Base-by-base conservation (phyloP, 1,139 yeast genomes). In the Blastobotrys buckinghamii region DNA sequence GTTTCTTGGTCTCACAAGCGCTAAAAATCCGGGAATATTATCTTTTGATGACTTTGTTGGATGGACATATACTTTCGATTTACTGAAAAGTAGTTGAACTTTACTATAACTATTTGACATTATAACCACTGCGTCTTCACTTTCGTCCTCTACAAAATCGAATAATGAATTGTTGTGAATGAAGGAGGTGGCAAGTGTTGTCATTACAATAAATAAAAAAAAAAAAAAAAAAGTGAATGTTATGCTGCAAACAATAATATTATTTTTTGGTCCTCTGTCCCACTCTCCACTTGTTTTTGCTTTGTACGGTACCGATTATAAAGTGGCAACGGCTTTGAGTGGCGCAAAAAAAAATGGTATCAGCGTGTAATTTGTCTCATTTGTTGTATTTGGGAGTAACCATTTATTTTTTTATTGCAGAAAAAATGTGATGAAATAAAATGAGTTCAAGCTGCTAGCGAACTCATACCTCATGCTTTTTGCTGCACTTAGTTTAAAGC, bases 1-100 rank as follows among this genome's bases (percentile, higher is more conserved):
- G 37, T 77, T 76, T 38, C 59, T 59, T 1, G 82, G 81, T 40
- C 76, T 70, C 13, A 82, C 76, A 24, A 92, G 70, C 8, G 84
- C 71, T 38, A 92, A 62, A 61, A 76, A 87, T 2, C 98, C 98
- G 0, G 83, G 67, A 20, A 90, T 72, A 61, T 90, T 89, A 62
- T 90, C 96, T 53, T 72, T 74, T 41, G 87, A 77, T 16, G 82
- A 75, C 15, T 78, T 73, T 1, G 94, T 78, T 3, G 95, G 95
- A 64, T 92, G 98, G 6, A 89, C 76, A 63, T 81, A 88, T 3
- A 84, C 46, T 54, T 70, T 70, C 27, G 72, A 66, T 53, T 70
- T 69, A 42, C 69, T 62, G 55, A 67, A 70, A 27, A 70, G 52
- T 45, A 70, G 60, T 50, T 63, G 65, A 35, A 67, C 69, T 27